Evolutionary conservation across 352 stramenopile genomes (phyloP).

Genomic region (Stephanocyclus meneghinianus): DNA sequence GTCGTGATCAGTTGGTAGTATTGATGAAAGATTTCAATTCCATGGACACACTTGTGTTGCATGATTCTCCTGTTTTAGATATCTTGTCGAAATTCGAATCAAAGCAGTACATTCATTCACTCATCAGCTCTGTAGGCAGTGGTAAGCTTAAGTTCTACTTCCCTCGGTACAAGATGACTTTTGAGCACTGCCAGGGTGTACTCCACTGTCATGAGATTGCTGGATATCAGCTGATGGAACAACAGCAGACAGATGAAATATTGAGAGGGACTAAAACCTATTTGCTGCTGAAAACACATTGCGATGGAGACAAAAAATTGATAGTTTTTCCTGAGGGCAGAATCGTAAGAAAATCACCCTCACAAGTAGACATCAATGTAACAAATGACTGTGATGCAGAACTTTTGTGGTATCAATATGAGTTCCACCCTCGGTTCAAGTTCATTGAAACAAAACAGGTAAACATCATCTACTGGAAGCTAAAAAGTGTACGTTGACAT

Average conservation of each 20-base stretch:
- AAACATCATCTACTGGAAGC: no score
- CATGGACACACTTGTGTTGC: slow-evolving; percentile 38
- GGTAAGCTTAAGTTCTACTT: slow-evolving; percentile 34
- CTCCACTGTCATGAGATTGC: slow-evolving; percentile 36
- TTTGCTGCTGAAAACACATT: slow-evolving; percentile 33
- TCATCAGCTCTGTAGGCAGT: not conserved
- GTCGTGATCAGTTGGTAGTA: slow-evolving; percentile 7
- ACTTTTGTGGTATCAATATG: slow-evolving; percentile 35
- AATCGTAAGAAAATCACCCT: slow-evolving; percentile 19
- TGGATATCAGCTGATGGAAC: slow-evolving; percentile 32
- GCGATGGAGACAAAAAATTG: slow-evolving; percentile 2
- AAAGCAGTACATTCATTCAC: slow-evolving; percentile 39
- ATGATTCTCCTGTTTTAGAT: slow-evolving; percentile 32
- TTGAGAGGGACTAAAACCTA: slow-evolving; percentile 41
- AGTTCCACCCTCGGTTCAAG: slow-evolving; percentile 41
- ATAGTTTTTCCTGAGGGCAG: slow-evolving; percentile 46
- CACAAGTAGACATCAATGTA: slow-evolving; percentile 24
- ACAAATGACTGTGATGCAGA: slow-evolving; percentile 22
- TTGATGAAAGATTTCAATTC: slow-evolving; percentile 17
- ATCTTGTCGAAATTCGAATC: slow-evolving; percentile 49
- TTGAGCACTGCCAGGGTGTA: slow-evolving; percentile 20
- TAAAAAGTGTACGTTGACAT: no score
- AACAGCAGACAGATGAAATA: slow-evolving; percentile 33
- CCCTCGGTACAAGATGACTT: slow-evolving; percentile 48
- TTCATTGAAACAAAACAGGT: slow-evolving; percentile 41